Conservation (phyloP, 2,329 filamentous ascomycete species). For the Talaromyces funiculosus region DNA sequence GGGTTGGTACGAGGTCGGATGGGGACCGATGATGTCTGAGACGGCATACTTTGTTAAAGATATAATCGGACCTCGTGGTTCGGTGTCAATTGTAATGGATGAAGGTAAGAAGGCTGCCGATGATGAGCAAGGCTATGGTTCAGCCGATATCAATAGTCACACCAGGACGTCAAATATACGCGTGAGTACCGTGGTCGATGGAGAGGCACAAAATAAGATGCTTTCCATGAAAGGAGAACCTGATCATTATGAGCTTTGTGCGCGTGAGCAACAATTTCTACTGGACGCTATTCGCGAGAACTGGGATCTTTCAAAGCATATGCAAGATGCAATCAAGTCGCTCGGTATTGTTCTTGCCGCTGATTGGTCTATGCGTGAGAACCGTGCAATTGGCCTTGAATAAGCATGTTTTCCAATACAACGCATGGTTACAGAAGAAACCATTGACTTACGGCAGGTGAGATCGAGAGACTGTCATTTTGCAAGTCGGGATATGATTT, state of each 20-base stretch:
- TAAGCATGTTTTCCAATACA: not conserved
- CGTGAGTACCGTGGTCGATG: constrained; percentile 14
- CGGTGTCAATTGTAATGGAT: constrained; percentile 18
- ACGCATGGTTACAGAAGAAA: no score
- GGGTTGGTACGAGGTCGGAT: constrained; percentile 19
- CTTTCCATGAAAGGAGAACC: constrained; percentile 17
- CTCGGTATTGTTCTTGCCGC: constrained; percentile 17
- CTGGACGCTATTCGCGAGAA: constrained; percentile 15
- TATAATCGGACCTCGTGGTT: constrained; percentile 17
- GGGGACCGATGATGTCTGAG: constrained; percentile 19
- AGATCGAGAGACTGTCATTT: not conserved
- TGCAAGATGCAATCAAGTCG: constrained; percentile 17
- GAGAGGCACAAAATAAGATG: constrained; percentile 12
- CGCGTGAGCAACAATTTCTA: constrained; percentile 17
- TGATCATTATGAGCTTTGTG: constrained; percentile 18
- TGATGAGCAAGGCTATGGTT: not conserved
- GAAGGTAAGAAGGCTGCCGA: constrained; percentile 2
- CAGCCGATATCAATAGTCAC: constrained; percentile 16
- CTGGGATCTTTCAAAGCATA: constrained; percentile 14
- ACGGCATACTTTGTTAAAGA: constrained; percentile 19
- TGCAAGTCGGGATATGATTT: not conserved
- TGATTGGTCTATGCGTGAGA: constrained; percentile 17
- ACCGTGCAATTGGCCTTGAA: constrained; percentile 16
- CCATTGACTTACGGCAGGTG: no score
- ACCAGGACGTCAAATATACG: constrained; percentile 17